A percentile compares a stretch with the other conserved stretches of the same genome.
Evolutionary conservation across 2,329 filamentous ascomycete species (phyloP).

Genomic region (Botrytis cinerea): DNA sequence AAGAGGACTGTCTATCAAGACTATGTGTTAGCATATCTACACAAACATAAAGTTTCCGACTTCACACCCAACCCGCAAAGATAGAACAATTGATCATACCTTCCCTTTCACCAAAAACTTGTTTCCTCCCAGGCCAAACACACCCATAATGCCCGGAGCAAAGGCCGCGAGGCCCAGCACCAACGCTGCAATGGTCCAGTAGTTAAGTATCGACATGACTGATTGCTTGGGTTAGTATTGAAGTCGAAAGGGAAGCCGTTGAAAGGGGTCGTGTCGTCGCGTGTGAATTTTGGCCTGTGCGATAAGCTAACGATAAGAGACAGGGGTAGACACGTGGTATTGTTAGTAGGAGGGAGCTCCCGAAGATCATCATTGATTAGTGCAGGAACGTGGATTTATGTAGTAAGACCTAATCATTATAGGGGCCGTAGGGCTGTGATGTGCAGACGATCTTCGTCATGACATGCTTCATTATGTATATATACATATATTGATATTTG

Average conservation of each 20-base stretch:
- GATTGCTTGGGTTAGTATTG: neutral
- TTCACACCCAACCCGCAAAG: neutral
- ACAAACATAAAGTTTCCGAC: neutral
- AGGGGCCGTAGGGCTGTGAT: neutral
- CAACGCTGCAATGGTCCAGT: constrained; percentile 11
- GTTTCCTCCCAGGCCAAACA: constrained; percentile 64
- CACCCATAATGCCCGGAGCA: constrained; percentile 58
- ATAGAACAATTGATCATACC: constrained; percentile 51
- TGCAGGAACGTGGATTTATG: neutral
- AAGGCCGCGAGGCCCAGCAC: neutral
- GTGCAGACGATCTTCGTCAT: neutral
- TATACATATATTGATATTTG: neutral
- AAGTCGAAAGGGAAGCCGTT: neutral
- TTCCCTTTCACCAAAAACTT: constrained; percentile 83
- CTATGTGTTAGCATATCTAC: constrained; percentile 1
- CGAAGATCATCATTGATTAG: neutral
- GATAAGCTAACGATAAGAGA: neutral
- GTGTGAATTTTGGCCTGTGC: neutral
- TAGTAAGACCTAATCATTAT: neutral
- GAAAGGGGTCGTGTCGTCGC: neutral
- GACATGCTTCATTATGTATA: neutral
- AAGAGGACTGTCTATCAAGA: constrained; percentile 74
- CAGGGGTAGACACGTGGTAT: neutral
- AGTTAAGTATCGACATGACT: neutral
- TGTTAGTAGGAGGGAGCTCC: neutral